Conservation (phyloP, 2,329 filamentous ascomycete species). For the Cladosporium austrohemisphaericum region DNA sequence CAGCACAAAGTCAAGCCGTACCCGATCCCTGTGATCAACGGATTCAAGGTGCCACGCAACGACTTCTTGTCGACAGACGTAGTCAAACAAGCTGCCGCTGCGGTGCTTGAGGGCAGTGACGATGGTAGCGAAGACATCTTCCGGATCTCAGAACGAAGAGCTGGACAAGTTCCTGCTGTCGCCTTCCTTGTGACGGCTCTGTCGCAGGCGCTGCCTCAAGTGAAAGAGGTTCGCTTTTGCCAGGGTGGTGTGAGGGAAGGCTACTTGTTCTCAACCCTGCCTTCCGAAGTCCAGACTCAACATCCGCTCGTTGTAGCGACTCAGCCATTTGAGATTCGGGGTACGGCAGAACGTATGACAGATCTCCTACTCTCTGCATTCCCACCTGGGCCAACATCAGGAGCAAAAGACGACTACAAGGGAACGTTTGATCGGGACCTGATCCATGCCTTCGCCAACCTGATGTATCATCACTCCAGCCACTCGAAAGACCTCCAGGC, state of each 20-base stretch:
- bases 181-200: constrained; percentile 75
- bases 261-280: constrained; percentile 68
- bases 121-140: constrained; percentile 44
- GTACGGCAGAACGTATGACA: constrained; percentile 46
- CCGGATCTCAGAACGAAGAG: constrained; percentile 74
- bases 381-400: constrained; percentile 33
- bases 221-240: constrained; percentile 76
- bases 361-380: constrained; percentile 48
- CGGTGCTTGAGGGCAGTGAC: constrained; percentile 34
- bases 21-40: constrained; percentile 77
- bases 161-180: constrained; percentile 79
- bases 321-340: constrained; percentile 45
- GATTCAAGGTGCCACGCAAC: constrained; percentile 62
- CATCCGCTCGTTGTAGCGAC: constrained; percentile 66
- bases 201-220: constrained; percentile 62
- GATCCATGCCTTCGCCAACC: constrained; percentile 56
- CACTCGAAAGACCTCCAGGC: constrained; percentile 50
- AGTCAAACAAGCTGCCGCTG: constrained; percentile 40
- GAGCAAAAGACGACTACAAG: constrained; percentile 34
- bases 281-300: constrained; percentile 55
- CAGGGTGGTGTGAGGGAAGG: constrained; percentile 86
- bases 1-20: constrained; percentile 70
- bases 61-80: constrained; percentile 57
- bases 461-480: constrained; percentile 49
- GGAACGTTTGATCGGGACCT: constrained; percentile 43